A percentile compares a stretch with the other conserved stretches of the same genome.
phyloP scores from a whole-genome alignment of 345 rosid species.

The Pseudoturritis turrita region DNA sequence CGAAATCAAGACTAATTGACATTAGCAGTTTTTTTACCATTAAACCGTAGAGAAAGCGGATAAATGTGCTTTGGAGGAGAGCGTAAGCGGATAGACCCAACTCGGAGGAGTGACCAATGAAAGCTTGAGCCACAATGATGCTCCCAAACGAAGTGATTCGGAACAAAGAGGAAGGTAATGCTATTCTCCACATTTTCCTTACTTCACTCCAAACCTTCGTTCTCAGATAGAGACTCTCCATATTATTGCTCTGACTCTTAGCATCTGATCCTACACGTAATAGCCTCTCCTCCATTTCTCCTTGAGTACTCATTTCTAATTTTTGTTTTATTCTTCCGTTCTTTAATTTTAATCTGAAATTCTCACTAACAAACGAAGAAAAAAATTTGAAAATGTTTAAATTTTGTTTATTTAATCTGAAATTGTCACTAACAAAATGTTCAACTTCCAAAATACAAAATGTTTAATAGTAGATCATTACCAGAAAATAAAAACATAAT shows the following conservation, averaged over 20 bases:
- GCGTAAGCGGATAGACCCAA: slow-evolving; percentile 54
- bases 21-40: slow-evolving; percentile 23
- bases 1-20: neutral
- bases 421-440: neutral
- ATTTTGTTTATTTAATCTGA: neutral
- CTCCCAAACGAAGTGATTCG: slow-evolving; percentile 43
- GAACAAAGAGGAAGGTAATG: slow-evolving; percentile 47
- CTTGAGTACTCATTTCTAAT: slow-evolving; percentile 17
- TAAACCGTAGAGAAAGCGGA: slow-evolving; percentile 55
- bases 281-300: slow-evolving; percentile 34
- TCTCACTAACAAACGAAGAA: no score
- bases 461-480: no score
- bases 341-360: neutral
- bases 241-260: neutral
- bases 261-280: slow-evolving; percentile 11
- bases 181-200: slow-evolving; percentile 43
- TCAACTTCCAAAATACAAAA: no score
- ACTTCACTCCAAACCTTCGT: slow-evolving; percentile 45
- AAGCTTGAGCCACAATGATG: slow-evolving; percentile 54
- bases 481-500: no score
- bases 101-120: slow-evolving; percentile 47
- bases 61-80: slow-evolving; percentile 46
- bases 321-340: neutral
- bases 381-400: neutral
- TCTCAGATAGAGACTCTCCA: slow-evolving; percentile 23